phyloP scores from a whole-genome alignment of 352 stramenopile species.

The Globisporangium spiculum region DNA sequence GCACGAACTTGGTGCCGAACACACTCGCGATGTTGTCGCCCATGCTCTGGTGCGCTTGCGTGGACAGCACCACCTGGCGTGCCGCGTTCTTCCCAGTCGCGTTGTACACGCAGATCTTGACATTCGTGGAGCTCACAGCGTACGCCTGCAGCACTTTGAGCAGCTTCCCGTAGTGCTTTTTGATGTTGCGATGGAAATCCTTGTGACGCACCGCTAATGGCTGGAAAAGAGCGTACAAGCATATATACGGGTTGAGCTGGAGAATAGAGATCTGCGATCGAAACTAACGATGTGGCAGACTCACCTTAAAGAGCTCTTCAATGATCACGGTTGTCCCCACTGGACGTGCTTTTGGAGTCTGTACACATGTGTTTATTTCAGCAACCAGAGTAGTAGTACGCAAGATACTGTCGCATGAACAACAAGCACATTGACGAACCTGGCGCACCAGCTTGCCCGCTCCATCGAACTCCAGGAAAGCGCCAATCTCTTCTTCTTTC shows the following conservation, averaged over 20 bases:
- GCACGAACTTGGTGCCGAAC: conserved; percentile 92
- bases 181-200: conserved; percentile 93
- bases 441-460: conserved; percentile 55
- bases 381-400: neutral
- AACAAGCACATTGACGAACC: neutral
- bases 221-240: conserved; percentile 19
- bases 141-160: conserved; percentile 91
- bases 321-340: conserved; percentile 94
- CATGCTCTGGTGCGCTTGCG: conserved; percentile 57
- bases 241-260: neutral
- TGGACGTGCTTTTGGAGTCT: conserved; percentile 57
- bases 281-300: neutral
- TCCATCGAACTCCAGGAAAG: conserved; percentile 80
- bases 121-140: conserved; percentile 53
- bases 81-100: conserved; percentile 40
- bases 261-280: neutral
- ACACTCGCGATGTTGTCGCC: conserved; percentile 88
- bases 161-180: conserved; percentile 92
- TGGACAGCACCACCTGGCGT: conserved; percentile 62
- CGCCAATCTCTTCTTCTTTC: conserved; percentile 62
- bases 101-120: conserved; percentile 64
- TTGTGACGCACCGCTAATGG: conserved; percentile 90
- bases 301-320: conserved; percentile 88
- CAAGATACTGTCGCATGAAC: neutral
- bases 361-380: neutral